phyloP scores from a whole-genome alignment of 2,329 filamentous ascomycete genomes.

The Colletotrichum australisinense region DNA sequence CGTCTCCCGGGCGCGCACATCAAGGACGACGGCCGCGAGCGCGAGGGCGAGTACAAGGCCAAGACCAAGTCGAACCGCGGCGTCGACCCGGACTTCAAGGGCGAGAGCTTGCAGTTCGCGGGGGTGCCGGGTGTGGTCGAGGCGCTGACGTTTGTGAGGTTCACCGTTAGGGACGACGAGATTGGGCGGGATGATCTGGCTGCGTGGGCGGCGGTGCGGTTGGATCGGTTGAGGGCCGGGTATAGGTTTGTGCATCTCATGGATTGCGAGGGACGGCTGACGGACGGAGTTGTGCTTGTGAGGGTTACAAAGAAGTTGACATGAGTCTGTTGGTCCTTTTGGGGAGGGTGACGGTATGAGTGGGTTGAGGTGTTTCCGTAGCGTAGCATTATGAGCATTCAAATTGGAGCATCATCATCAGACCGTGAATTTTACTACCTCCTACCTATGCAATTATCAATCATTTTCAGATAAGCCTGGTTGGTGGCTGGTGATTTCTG shows the following conservation, averaged over 20 bases:
- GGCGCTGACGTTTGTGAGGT: slow-evolving; percentile 78
- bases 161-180: slow-evolving; percentile 91
- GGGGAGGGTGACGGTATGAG: background rate
- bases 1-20: slow-evolving; percentile 47
- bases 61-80: slow-evolving; percentile 70
- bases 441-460: too few relatives aligned
- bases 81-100: slow-evolving; percentile 71
- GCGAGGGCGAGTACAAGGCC: slow-evolving; percentile 64
- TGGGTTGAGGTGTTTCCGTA: background rate
- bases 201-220: slow-evolving; percentile 88
- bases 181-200: slow-evolving; percentile 82
- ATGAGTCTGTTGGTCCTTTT: background rate
- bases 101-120: slow-evolving; percentile 68
- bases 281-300: slow-evolving; percentile 78
- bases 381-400: slow-evolving; percentile 5
- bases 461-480: too few relatives aligned
- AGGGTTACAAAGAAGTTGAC: slow-evolving; percentile 72
- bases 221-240: slow-evolving; percentile 82
- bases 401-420: background rate
- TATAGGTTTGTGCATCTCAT: slow-evolving; percentile 82
- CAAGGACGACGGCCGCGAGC: slow-evolving; percentile 52
- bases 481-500: too few relatives aligned
- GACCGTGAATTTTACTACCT: background rate
- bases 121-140: slow-evolving; percentile 69
- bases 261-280: slow-evolving; percentile 74